These are phyloP conservation scores for Tephrocybe sp. DNA, from an alignment of 768 basidiomycete genomes.

Conservation along the genomic window DNA sequence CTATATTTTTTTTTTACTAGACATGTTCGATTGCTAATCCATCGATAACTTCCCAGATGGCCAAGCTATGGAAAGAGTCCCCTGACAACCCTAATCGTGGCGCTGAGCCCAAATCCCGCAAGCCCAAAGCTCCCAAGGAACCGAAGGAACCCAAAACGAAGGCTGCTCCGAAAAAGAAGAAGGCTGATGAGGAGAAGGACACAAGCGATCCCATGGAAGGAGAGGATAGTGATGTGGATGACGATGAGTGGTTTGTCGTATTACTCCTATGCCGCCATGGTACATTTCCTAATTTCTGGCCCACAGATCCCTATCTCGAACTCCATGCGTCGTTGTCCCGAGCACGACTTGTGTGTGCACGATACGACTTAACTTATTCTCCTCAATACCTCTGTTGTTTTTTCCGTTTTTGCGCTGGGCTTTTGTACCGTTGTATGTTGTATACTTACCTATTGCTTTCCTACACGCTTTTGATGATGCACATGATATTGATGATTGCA, in stretches of 20 bases:
- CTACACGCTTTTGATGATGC: neutral
- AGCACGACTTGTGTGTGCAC: neutral
- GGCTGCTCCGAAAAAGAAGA: conserved; percentile 17
- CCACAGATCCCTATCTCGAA: neutral
- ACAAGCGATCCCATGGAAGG: conserved; percentile 12
- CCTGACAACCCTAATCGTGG: conserved; percentile 67
- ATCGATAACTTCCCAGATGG: conserved; percentile 39
- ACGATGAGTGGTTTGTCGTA: conserved; percentile 5
- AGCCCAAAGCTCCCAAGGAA: conserved; percentile 36
- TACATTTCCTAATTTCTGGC: neutral
- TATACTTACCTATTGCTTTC: conserved; percentile 10
- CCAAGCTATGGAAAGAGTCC: conserved; percentile 51
- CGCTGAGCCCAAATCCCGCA: conserved; percentile 44
- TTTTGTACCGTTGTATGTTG: conserved; percentile 8
- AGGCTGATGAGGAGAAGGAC: conserved; percentile 12
- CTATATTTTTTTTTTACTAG: neutral
- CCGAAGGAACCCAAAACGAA: conserved; percentile 27
- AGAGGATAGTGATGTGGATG: conserved; percentile 4
- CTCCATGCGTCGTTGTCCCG: neutral
- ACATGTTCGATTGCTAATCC: neutral
- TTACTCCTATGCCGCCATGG: neutral
- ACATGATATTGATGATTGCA: neutral
- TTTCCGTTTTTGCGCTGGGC: neutral
- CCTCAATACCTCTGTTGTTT: neutral
- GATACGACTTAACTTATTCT: conserved; percentile 9